Base-by-base conservation (phyloP, 768 basidiomycete species). In the Agrocybe chaxingu region DNA sequence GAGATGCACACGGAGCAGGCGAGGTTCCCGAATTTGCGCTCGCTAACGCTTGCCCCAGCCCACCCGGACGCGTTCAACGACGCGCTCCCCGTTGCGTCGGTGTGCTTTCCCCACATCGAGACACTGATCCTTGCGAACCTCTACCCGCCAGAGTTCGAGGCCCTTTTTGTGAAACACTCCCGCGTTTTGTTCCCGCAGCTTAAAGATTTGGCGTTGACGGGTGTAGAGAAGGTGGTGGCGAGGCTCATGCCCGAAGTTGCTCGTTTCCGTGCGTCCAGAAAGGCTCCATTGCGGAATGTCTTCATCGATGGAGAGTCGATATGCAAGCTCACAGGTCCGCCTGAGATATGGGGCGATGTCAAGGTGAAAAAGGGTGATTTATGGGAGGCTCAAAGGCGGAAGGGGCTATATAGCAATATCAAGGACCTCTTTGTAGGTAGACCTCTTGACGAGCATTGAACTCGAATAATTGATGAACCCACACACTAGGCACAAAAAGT, bases 401-500 rank as follows among this genome's bases (percentile, higher is more conserved):
- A 42, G 24, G 38, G 45, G 1, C 39, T 55, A 19, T 44, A 47
- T 34, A 36, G 16, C 4, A 30, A 55, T n/a, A 34, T 24, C 16
- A 42, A 50, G 42, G 48, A 33, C 29, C 42, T 48, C 7, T 47
- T 47, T 13, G 13, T 43, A 16, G 52, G 52, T n/a, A 19, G 66
- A 65, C 18, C 18, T 24, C 38, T 10, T 45, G 12, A 33, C 9
- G n/a, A 45, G 3, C 7, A 32, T 24, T 42, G n/a, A 24, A 24
- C 24, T 24, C 24, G 24, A 24, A 24, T 3, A 3, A 24, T 24
- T 24, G 5, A 24, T 24, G 24, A 2, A 24, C 24, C 24, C 24
- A 5, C 24, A 24, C 24, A 5, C 24, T 24, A 24, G 24, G 24
- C 24, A 24, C 24, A 24, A 24, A 24, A 24, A 24, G 24, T 24